phyloP scores from a whole-genome alignment of 805 yeast genomes.

The Danielia reshetovae region DNA sequence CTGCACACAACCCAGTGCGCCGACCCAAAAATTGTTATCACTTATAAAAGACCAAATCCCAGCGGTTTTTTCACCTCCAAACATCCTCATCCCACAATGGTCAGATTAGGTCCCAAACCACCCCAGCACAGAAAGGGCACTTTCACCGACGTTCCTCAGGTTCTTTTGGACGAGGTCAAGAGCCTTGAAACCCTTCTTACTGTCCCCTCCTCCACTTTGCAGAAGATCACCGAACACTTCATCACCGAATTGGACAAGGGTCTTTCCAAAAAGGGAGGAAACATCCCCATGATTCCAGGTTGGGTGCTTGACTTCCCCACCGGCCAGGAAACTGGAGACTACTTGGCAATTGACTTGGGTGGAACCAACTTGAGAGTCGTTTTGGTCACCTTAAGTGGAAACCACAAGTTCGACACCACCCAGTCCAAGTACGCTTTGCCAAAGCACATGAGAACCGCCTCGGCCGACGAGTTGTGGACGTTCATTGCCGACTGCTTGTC shows the following conservation, averaged over 20 bases:
- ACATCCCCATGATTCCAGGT: constrained; percentile 94
- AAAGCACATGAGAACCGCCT: constrained; percentile 69
- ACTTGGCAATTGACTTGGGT: constrained; percentile 91
- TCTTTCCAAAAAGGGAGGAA: constrained; percentile 68
- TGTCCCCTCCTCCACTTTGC: constrained; percentile 57
- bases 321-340: constrained; percentile 87
- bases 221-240: constrained; percentile 70
- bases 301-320: constrained; percentile 95
- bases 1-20: too few species aligned
- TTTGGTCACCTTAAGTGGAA: constrained; percentile 77
- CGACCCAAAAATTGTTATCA: too few species aligned
- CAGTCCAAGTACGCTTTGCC: constrained; percentile 88
- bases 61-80: too few species aligned
- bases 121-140: constrained; percentile 75
- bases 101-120: constrained; percentile 77
- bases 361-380: constrained; percentile 96
- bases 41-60: not conserved
- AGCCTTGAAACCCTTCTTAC: constrained; percentile 59
- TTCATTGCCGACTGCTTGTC: constrained; percentile 83
- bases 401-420: constrained; percentile 76
- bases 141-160: constrained; percentile 60
- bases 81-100: too few species aligned
- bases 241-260: constrained; percentile 79
- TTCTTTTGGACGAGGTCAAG: constrained; percentile 53
- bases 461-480: constrained; percentile 71